A percentile compares a stretch with the other conserved stretches of the same genome.
Conservation (phyloP, 306 rosid species). For the Ammopiptanthus mongolicus region DNA sequence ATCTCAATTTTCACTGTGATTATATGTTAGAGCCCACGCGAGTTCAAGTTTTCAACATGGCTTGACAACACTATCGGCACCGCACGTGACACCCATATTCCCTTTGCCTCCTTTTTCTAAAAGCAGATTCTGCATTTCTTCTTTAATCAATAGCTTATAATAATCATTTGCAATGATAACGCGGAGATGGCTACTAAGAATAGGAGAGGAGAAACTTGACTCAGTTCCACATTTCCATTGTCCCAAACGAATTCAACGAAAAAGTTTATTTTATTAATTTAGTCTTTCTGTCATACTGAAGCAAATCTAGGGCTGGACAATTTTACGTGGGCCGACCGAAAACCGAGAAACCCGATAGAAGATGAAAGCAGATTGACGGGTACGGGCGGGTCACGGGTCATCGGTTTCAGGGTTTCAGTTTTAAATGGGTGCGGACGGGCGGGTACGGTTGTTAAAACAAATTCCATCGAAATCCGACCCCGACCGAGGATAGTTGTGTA, state of each 20-base stretch:
- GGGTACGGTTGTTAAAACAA: no score
- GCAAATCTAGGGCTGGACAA: no score
- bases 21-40: not conserved
- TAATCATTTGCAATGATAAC: conserved; percentile 1
- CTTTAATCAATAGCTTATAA: not conserved
- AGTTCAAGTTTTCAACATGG: not conserved
- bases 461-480: no score
- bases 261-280: not conserved
- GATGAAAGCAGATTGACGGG: no score
- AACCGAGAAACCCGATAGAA: no score
- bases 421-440: no score
- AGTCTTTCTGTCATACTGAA: no score
- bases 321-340: no score
- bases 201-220: not conserved
- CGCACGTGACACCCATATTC: not conserved
- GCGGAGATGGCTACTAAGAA: not conserved
- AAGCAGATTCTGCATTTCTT: not conserved
- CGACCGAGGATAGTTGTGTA: no score
- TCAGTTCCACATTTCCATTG: not conserved
- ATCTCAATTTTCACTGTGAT: no score
- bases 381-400: no score
- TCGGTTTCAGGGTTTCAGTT: no score
- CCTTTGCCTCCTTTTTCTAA: not conserved
- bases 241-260: not conserved
- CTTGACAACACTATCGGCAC: not conserved